phyloP scores from a whole-genome alignment of 148 eudicot species.

The Persicaria maculosa region DNA sequence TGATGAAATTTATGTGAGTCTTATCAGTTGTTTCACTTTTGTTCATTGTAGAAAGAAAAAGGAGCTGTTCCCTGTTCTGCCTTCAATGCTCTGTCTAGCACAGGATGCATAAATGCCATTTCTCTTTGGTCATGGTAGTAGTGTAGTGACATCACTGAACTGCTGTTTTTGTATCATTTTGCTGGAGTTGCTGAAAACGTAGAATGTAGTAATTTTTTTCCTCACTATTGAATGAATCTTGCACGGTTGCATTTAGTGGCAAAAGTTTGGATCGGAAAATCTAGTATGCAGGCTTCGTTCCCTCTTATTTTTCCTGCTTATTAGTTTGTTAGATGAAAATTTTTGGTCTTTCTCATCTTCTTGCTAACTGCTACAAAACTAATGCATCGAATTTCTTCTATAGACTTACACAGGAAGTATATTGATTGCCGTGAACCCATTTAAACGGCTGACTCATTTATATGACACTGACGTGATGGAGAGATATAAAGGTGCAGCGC shows the following conservation, averaged over 20 bases:
- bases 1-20: slow-evolving; percentile 61
- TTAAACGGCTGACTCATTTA: slow-evolving; percentile 74
- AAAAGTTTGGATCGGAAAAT: not conserved
- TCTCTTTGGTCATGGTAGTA: not conserved
- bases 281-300: not conserved
- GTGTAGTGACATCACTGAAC: no score
- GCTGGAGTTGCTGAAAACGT: not conserved
- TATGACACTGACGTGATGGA: slow-evolving; percentile 68
- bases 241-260: not conserved
- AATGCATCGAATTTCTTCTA: slow-evolving; percentile 16
- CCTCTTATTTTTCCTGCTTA: not conserved
- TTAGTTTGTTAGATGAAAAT: not conserved
- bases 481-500: slow-evolving; percentile 67
- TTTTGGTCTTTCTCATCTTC: not conserved
- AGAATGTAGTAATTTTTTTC: not conserved
- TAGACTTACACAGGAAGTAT: slow-evolving; percentile 95
- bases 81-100: not conserved
- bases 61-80: not conserved
- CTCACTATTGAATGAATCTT: not conserved
- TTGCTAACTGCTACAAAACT: not conserved
- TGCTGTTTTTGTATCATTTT: no score
- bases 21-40: not conserved
- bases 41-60: not conserved
- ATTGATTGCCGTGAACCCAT: slow-evolving; percentile 95
- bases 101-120: not conserved